phyloP scores from a whole-genome alignment of 352 stramenopile genomes.

The Phytophthora sansomeana region DNA sequence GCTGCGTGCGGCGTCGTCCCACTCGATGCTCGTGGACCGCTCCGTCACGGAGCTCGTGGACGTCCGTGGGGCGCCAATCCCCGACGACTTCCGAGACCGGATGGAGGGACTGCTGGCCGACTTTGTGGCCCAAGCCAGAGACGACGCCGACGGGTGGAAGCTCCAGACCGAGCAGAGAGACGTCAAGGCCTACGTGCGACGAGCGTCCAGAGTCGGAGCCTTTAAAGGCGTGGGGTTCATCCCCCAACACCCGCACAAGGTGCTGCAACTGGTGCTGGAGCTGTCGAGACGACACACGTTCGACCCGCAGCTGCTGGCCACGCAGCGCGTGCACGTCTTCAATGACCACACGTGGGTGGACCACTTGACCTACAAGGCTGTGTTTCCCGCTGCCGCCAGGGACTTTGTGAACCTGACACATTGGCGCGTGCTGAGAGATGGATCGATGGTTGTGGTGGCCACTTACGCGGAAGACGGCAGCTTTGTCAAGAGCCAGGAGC shows the following conservation, averaged over 20 bases:
- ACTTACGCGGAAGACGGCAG: constrained; percentile 49
- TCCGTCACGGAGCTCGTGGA: constrained; percentile 42
- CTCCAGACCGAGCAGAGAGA: constrained; percentile 63
- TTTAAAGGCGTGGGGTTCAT: constrained; percentile 74
- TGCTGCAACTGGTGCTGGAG: constrained; percentile 69
- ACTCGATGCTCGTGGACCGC: constrained; percentile 39
- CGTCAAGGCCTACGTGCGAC: constrained; percentile 65
- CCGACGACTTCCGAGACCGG: constrained; percentile 44
- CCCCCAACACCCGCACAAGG: constrained; percentile 53
- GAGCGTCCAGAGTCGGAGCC: constrained; percentile 47
- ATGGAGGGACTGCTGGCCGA: constrained; percentile 69
- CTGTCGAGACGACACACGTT: constrained; percentile 53
- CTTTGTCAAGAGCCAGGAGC: constrained; percentile 50
- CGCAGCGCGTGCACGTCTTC: constrained; percentile 62
- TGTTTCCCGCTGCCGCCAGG: constrained; percentile 61
- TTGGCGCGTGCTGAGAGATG: constrained; percentile 72
- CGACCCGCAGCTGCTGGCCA: constrained; percentile 64
- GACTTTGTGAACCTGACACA: constrained; percentile 80
- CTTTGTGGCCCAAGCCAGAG: constrained; percentile 59
- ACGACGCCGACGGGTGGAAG: constrained; percentile 67
- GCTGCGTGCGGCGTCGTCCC: constrained; percentile 37
- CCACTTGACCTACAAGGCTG: constrained; percentile 71
- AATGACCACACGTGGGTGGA: constrained; percentile 80
- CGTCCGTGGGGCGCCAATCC: constrained; percentile 42
- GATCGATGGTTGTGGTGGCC: constrained; percentile 61